Base-by-base conservation (phyloP, 179 eudicot species). In the Drosera spatulata region DNA sequence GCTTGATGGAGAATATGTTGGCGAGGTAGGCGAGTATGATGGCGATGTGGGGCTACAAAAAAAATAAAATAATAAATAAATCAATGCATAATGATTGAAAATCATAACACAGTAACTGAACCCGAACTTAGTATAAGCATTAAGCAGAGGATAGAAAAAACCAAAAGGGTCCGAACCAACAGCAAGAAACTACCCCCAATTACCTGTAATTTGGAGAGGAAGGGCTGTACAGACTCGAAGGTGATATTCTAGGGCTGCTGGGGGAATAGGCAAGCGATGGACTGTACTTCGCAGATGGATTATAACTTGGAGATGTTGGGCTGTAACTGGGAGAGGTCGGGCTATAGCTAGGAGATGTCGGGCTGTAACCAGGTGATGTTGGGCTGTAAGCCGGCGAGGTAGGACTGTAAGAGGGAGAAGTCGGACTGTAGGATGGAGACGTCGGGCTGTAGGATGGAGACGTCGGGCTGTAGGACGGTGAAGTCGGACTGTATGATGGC, bases 191-290 rank as follows among this genome's bases (percentile, higher is more conserved):
- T 5, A 5, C 4, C 22, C 0, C 4, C 7, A 51, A 3, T 15
- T 77, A 78, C 88, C 85, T 80, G 82, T 83, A 83, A 53, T 69
- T 80, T 11, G 85, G 85, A 7, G 88, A 83, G 11, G 88, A 64
- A 7, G 88, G 84, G 59, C 85, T 82, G 69, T 82, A 82, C 5
- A 85, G 88, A 67, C 85, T 82, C 39, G 88, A 71, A 41, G 88
- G 82, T 2, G 79, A 68, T 55, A 82, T 54, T 64, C 75, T 82
- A 60, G 88, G 88, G 61, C 85, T 77, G 71, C 82, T 80, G 9
- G 85, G 88, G 2, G 88, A 82, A 59, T 82, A 82, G 10, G 82
- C 82, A 41, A 80, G 75, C n/a, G 85, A 83, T 1, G 88, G 88
- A 10, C 61, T 43, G 39, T 59, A 59, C 50, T 43, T 59, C 3